Evolutionary conservation across 805 yeast genomes (phyloP).

Genomic region (Pichia phayaonensis): DNA sequence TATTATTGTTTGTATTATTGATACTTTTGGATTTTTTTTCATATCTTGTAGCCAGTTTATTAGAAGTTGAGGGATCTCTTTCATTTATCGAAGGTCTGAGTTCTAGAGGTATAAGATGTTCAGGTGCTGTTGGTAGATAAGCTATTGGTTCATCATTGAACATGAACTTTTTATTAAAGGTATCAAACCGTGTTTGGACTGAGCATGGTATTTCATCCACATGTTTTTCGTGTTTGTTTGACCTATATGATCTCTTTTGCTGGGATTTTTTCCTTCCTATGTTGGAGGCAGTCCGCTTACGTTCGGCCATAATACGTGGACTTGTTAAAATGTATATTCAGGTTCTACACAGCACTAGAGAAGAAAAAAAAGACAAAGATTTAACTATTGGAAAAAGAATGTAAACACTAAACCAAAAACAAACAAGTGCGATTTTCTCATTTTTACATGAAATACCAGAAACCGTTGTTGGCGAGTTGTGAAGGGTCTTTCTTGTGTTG

Average conservation of each 20-base stretch:
- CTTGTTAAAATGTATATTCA: not conserved
- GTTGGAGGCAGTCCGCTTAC: not conserved
- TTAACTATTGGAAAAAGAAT: not conserved
- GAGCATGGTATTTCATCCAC: constrained; percentile 1
- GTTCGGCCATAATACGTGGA: not conserved
- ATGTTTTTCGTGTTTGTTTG: not conserved
- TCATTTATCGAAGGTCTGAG: not conserved
- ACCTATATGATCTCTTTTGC: not conserved
- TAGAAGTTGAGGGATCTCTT: not conserved
- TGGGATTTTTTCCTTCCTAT: not conserved
- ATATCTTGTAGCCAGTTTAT: not conserved
- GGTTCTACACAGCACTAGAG: not conserved
- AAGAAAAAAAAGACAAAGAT: not conserved
- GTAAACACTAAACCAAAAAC: not conserved
- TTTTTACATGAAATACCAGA: not conserved
- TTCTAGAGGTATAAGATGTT: not conserved
- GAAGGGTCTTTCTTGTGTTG: not conserved
- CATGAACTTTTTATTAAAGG: constrained; percentile 1
- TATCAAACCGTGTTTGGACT: constrained; percentile 2
- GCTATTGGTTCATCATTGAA: constrained; percentile 8
- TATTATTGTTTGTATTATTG: not conserved
- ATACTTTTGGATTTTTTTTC: not conserved
- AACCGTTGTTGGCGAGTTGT: not conserved
- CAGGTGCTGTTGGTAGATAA: not conserved
- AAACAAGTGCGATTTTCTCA: not conserved